A percentile compares a stretch with the other conserved stretches of the same genome.
Evolutionary conservation across 495 filamentous ascomycete species (phyloP).

Genomic region (Penicillium goetzii): DNA sequence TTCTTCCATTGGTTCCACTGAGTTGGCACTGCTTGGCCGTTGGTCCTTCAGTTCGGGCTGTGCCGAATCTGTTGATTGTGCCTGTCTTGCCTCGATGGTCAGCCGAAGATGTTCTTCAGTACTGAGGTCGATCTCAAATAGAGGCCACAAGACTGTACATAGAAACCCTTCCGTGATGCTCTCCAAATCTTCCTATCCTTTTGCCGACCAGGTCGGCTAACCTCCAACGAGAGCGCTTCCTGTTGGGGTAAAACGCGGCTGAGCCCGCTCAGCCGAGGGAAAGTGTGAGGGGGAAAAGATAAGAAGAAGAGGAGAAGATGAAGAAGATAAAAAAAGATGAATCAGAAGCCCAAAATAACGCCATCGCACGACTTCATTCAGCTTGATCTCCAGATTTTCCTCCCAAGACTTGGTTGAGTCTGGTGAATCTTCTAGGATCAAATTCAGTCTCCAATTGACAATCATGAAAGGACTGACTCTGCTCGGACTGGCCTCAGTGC

Average conservation of each 20-base stretch:
- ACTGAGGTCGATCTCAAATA: background rate
- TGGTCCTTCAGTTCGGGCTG: background rate
- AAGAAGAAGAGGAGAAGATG: conserved; percentile 11
- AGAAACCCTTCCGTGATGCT: background rate
- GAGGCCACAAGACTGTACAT: background rate
- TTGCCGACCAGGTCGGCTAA: conserved; percentile 27
- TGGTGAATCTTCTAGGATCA: background rate
- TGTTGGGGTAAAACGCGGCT: conserved; percentile 20
- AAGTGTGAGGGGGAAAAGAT: conserved; percentile 16
- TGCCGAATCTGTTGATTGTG: background rate
- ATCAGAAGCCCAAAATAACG: background rate
- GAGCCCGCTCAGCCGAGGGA: conserved; percentile 14
- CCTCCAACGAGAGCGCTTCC: conserved; percentile 13
- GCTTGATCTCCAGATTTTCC: background rate
- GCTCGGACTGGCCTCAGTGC: conserved; percentile 28
- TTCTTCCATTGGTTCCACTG: conserved; percentile 18
- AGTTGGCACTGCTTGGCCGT: background rate
- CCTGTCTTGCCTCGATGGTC: background rate
- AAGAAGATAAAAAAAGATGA: background rate
- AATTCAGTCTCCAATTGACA: background rate
- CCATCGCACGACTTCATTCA: background rate
- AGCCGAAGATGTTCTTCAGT: background rate
- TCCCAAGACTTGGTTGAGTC: background rate
- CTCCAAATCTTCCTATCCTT: conserved; percentile 1
- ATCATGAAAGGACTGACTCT: conserved; percentile 26